Conservation (phyloP, 1,139 yeast genomes). For the Sporopachydermia cereana region DNA sequence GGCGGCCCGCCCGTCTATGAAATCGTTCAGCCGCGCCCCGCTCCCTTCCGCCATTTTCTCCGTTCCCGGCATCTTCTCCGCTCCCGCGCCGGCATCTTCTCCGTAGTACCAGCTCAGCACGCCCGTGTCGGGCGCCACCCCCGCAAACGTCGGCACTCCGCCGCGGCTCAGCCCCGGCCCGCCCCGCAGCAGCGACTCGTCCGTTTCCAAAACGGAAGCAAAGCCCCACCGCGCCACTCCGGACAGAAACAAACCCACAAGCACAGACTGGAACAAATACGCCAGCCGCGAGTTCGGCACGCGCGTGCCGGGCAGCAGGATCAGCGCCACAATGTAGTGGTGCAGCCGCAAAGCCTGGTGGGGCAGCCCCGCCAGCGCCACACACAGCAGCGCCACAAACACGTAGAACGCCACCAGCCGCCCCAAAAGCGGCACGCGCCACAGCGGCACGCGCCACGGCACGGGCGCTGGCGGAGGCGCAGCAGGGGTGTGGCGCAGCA, state of each 20-base stretch:
- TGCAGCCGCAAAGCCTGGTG: constrained; percentile 73
- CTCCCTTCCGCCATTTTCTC: constrained; percentile 9
- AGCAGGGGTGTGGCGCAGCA: not conserved
- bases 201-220: constrained; percentile 80
- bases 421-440: not conserved
- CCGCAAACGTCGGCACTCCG: constrained; percentile 38
- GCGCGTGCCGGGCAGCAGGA: constrained; percentile 72
- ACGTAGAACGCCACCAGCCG: constrained; percentile 34
- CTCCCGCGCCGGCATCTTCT: constrained; percentile 8
- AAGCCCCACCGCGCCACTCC: constrained; percentile 93
- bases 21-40: constrained; percentile 12
- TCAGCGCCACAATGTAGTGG: constrained; percentile 75
- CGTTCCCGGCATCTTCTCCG: not conserved
- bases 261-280: constrained; percentile 66
- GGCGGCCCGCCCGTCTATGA: constrained; percentile 17
- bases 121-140: constrained; percentile 26
- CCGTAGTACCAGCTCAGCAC: constrained; percentile 26
- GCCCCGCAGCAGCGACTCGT: constrained; percentile 50
- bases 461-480: not conserved
- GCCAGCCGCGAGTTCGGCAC: constrained; percentile 52
- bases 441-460: not conserved
- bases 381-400: constrained; percentile 33
- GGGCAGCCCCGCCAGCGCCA: constrained; percentile 42
- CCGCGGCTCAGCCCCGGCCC: constrained; percentile 48
- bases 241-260: constrained; percentile 68